Evolutionary conservation across 1,284 basidiomycete genomes (phyloP), one percentile per base, ranked within the genome.

Genomic region (Melampsora americana): DNA sequence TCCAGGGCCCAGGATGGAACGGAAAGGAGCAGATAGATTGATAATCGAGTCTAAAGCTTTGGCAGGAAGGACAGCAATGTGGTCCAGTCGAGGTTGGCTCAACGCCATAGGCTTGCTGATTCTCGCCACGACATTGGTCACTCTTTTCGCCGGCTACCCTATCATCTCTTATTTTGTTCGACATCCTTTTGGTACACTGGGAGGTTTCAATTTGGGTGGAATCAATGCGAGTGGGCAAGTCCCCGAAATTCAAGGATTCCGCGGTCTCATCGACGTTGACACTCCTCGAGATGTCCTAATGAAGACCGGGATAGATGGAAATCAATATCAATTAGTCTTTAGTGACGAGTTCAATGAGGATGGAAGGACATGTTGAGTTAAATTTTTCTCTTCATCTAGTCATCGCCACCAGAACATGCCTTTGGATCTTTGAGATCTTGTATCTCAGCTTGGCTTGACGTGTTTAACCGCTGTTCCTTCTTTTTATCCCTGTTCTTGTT

Each of bases 271-370:
- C 78, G 93, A 95, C 82, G 73, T 85, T 6, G 88, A 91, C 75
- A 95, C 93, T 0, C 91, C 84, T 86, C 7, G 18, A 16, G 66
- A 35, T 20, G 78, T 74, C 26, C 62, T 71, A 20, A 80, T 74
- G 1, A 78, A 80, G 28, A 79, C 73, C 11, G 81, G 81, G 12
- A 77, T 77, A 30, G 80, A 82, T 74, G 81, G 80, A 72, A 77
- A 66, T 48, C 56, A 78, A 35, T 80, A 80, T 69, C 79, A 79
- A 70, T 86, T 95, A 9, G 88, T 93, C 2, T 95, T 82, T 82
- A 91, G 90, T 66, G 93, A 95, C 83, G 94, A 95, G 84, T 96
- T 96, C 83, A 89, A 95, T 75, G 84, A 84, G 23, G 89, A 90
- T 16, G 91, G 88, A 2, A 87, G 93, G 46, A 87, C 90, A 0